Conservation (phyloP, 1,284 basidiomycete species). For the Fomitopsis pinicola region DNA sequence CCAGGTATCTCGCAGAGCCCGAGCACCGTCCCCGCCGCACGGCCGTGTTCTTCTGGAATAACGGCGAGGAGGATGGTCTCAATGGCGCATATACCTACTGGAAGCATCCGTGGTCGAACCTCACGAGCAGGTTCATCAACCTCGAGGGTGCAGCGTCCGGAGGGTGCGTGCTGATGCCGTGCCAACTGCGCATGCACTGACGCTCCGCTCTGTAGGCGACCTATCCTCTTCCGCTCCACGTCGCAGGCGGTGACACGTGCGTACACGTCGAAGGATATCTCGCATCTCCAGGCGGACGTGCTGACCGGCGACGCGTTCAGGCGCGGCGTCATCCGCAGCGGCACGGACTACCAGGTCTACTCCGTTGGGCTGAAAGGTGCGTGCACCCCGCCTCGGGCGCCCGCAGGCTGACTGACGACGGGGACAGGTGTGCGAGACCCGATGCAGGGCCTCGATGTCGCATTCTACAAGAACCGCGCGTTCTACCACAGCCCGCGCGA, state of each 20-base stretch:
- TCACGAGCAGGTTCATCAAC: constrained; percentile 66
- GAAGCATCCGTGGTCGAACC: constrained; percentile 67
- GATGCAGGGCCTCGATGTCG: constrained; percentile 66
- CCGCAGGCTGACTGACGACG: not conserved
- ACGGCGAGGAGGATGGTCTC: constrained; percentile 75
- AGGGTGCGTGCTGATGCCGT: constrained; percentile 44
- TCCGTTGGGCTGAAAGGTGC: constrained; percentile 14
- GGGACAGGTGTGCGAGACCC: constrained; percentile 23
- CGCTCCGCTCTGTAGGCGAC: constrained; percentile 31
- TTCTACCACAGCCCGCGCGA: constrained; percentile 63
- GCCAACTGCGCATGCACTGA: not conserved
- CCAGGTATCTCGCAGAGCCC: constrained; percentile 49
- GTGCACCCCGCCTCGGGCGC: not conserved
- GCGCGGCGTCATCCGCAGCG: constrained; percentile 55
- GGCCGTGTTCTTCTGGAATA: constrained; percentile 77
- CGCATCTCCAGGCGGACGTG: constrained; percentile 67
- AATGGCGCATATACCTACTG: constrained; percentile 65
- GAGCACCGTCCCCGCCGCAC: constrained; percentile 45
- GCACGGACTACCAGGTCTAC: constrained; percentile 70
- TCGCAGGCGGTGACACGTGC: constrained; percentile 47
- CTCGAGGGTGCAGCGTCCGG: constrained; percentile 79
- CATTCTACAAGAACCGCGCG: constrained; percentile 68
- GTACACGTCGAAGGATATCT: constrained; percentile 37
- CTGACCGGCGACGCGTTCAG: constrained; percentile 63
- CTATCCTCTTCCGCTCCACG: constrained; percentile 63